Conservation (phyloP, 805 yeast species). For the Jamesozyma gamospora region DNA sequence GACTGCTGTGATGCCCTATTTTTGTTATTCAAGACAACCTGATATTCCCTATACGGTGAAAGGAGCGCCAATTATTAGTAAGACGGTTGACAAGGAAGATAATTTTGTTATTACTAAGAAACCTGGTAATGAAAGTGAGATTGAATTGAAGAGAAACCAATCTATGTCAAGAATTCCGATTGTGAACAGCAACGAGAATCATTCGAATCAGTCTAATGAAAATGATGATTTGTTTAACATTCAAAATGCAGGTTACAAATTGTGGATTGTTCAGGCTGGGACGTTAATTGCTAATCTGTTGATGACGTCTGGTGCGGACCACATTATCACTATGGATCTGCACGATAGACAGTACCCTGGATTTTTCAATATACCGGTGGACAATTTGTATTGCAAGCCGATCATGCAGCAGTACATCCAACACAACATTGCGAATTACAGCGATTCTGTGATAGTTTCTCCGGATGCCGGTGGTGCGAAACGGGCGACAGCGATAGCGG, state of each 20-base stretch:
- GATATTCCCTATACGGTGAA: slow-evolving; percentile 75
- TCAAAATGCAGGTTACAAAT: slow-evolving; percentile 62
- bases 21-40: slow-evolving; percentile 94
- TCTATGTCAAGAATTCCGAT: too few relatives aligned
- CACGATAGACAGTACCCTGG: slow-evolving; percentile 99
- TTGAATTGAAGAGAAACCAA: too few relatives aligned
- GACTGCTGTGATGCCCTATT: slow-evolving; percentile 84
- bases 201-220: too few relatives aligned
- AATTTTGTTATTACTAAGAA: slow-evolving; percentile 11
- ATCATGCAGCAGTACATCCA: slow-evolving; percentile 76
- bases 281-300: slow-evolving; percentile 80
- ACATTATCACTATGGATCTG: slow-evolving; percentile 92
- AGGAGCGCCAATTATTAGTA: slow-evolving; percentile 56
- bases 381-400: slow-evolving; percentile 83
- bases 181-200: too few relatives aligned
- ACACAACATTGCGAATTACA: slow-evolving; percentile 65
- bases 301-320: slow-evolving; percentile 91
- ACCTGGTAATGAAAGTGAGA: slow-evolving; percentile 13
- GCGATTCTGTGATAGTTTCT: slow-evolving; percentile 82
- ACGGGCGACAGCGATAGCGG: slow-evolving; percentile 91
- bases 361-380: slow-evolving; percentile 92
- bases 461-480: slow-evolving; percentile 99
- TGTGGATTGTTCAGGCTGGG: slow-evolving; percentile 95
- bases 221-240: slow-evolving; percentile 32
- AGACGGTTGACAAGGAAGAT: slow-evolving; percentile 18